Evolutionary conservation across 345 rosid genomes (phyloP), one percentile per base, ranked within the genome.

Genomic region (Viola odorata): DNA sequence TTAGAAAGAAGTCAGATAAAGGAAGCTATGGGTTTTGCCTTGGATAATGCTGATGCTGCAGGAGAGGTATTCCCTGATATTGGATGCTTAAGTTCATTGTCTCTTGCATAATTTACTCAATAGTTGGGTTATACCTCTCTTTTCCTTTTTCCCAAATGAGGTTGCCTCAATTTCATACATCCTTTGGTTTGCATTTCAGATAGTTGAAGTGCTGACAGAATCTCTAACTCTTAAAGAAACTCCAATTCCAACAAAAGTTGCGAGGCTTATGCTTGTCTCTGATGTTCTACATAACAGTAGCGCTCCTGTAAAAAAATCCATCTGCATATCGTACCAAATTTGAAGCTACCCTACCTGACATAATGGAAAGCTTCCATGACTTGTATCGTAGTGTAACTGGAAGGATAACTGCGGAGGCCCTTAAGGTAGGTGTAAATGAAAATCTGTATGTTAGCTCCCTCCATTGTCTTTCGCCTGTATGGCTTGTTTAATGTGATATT

Each of bases 31-130:
- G 98, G 98, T 54, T 95, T 95, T 59, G 76, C 96, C 52, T 66
- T 95, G 77, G 96, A 95, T 76, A 91, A 95, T 78, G 96, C 96
- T 71, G 99, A 95, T 78, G 99, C 99, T 62, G 99, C 99, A 6
- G 98, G 99, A 75, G 99, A 95, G 91, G 99, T 95, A 74, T 36
- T 58, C 36, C 45, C 15, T 38, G 6, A 45, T 57, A 60, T 38
- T 7, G 12, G 54, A 14, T 42, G 44, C 40, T 61, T 68, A 32
- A 7, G 53, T 49, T 32, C 32, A 23, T 53, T 40, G 5, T 36
- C 13, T 48, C 41, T 48, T 37, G 13, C 11, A 41, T 45, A 23
- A 60, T 16, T 32, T 60, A 47, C 45, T 60, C 7, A 8, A 23
- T 23, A 23, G 32, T 23, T 23, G 32, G 32, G 32, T 0, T 23